These are phyloP conservation scores for Ceratocystis albifundus DNA, from an alignment of 2,329 filamentous ascomycete genomes.

Conservation along the genomic window DNA sequence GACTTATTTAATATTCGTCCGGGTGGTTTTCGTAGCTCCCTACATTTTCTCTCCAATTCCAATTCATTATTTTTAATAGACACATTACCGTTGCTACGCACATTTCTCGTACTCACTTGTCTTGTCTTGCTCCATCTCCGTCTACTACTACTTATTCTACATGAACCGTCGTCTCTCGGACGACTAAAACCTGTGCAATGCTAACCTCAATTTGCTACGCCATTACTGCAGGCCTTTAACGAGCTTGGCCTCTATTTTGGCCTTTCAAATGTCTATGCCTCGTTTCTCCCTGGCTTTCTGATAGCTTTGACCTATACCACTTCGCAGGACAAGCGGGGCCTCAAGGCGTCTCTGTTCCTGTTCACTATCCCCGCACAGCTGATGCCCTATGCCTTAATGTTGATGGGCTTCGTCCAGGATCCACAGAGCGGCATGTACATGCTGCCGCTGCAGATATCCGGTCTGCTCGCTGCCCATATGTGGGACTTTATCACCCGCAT, in stretches of 20 bases:
- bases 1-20: slow-evolving; percentile 44
- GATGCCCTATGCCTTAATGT: slow-evolving; percentile 69
- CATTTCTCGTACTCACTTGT: neutral
- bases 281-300: slow-evolving; percentile 54
- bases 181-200: neutral
- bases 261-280: slow-evolving; percentile 24
- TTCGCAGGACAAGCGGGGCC: slow-evolving; percentile 71
- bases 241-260: slow-evolving; percentile 21
- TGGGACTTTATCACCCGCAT: slow-evolving; percentile 83
- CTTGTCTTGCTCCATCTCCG: slow-evolving; percentile 3
- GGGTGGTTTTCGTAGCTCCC: slow-evolving; percentile 51
- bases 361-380: slow-evolving; percentile 72
- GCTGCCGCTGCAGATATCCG: slow-evolving; percentile 52
- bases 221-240: slow-evolving; percentile 18
- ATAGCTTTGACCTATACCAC: slow-evolving; percentile 75
- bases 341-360: slow-evolving; percentile 67
- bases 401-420: slow-evolving; percentile 53
- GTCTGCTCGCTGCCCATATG: slow-evolving; percentile 58
- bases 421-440: slow-evolving; percentile 47
- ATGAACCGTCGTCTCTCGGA: neutral
- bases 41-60: slow-evolving; percentile 38
- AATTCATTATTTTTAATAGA: slow-evolving; percentile 19
- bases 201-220: neutral
- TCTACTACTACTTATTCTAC: neutral
- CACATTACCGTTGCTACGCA: slow-evolving; percentile 3